Conservation (phyloP, 495 filamentous ascomycete genomes). For the Articulospora tetracladia region DNA sequence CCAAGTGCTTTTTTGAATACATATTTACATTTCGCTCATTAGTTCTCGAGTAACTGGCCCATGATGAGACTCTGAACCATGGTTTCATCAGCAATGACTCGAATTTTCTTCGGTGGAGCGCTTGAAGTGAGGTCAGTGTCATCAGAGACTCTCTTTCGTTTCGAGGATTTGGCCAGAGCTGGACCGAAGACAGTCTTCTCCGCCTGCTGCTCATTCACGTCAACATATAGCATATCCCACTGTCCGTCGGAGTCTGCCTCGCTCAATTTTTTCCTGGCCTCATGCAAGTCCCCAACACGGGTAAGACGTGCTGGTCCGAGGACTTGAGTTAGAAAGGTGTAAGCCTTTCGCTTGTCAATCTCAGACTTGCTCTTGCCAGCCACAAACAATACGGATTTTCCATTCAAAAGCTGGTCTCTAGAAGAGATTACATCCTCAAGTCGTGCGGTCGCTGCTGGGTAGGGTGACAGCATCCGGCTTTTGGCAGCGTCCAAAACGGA, state of each 20-base stretch:
- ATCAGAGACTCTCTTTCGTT: slow-evolving; percentile 39
- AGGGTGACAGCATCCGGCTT: slow-evolving; percentile 62
- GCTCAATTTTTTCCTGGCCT: slow-evolving; percentile 53
- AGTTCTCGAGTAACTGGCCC: slow-evolving; percentile 63
- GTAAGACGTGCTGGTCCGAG: slow-evolving; percentile 67
- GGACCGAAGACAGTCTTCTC: slow-evolving; percentile 39
- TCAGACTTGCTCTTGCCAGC: slow-evolving; percentile 64
- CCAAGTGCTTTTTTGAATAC: background rate
- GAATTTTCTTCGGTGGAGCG: slow-evolving; percentile 29
- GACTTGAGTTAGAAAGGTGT: slow-evolving; percentile 70
- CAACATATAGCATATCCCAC: slow-evolving; percentile 82
- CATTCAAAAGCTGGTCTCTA: slow-evolving; percentile 59
- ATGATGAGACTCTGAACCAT: slow-evolving; percentile 92
- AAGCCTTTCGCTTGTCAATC: slow-evolving; percentile 47
- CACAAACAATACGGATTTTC: slow-evolving; percentile 70
- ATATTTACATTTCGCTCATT: background rate
- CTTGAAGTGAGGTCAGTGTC: slow-evolving; percentile 13
- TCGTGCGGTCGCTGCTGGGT: slow-evolving; percentile 50
- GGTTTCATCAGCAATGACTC: slow-evolving; percentile 76
- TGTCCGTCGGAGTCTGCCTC: slow-evolving; percentile 40
- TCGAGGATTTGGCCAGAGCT: slow-evolving; percentile 11
- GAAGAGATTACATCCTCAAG: slow-evolving; percentile 52
- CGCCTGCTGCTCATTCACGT: slow-evolving; percentile 53
- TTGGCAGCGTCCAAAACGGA: slow-evolving; percentile 71
- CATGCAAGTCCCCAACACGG: slow-evolving; percentile 59